These are phyloP conservation scores for Trichoderma oligosporum DNA, from an alignment of 2,329 filamentous ascomycete genomes.

Conservation along the genomic window DNA sequence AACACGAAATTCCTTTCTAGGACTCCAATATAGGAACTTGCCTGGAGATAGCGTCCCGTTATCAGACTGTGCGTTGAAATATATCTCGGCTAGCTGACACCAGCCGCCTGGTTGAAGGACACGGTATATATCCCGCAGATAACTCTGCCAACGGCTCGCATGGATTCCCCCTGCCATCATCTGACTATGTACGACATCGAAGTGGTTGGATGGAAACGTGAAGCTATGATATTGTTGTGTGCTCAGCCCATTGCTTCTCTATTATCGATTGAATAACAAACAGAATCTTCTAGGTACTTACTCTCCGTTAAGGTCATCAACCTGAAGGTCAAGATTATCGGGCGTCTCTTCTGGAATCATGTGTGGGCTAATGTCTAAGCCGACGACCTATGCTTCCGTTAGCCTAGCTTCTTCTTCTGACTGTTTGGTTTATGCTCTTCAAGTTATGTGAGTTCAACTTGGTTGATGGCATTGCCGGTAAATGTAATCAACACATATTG, in stretches of 20 bases:
- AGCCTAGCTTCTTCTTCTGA: neutral
- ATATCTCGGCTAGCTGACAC: constrained; percentile 85
- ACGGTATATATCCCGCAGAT: constrained; percentile 70
- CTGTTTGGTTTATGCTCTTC: neutral
- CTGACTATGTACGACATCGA: constrained; percentile 80
- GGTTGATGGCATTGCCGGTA: neutral
- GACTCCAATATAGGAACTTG: constrained; percentile 29
- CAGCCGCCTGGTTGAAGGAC: constrained; percentile 74
- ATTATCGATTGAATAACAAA: neutral
- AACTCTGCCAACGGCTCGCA: constrained; percentile 66
- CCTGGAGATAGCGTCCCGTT: constrained; percentile 71
- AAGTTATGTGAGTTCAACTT: neutral
- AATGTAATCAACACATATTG: neutral
- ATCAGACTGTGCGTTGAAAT: constrained; percentile 80
- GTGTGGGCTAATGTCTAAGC: constrained; percentile 67
- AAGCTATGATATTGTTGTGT: constrained; percentile 43
- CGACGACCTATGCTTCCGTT: constrained; percentile 56
- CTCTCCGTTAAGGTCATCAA: constrained; percentile 68
- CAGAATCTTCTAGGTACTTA: constrained; percentile 28
- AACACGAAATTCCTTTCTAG: neutral
- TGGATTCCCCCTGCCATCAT: constrained; percentile 70
- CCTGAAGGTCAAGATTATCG: constrained; percentile 65
- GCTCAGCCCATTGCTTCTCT: neutral
- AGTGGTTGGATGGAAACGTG: constrained; percentile 65
- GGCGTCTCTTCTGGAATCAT: constrained; percentile 63